Conservation (phyloP, 768 basidiomycete species). For the Mycena kentingensis region DNA sequence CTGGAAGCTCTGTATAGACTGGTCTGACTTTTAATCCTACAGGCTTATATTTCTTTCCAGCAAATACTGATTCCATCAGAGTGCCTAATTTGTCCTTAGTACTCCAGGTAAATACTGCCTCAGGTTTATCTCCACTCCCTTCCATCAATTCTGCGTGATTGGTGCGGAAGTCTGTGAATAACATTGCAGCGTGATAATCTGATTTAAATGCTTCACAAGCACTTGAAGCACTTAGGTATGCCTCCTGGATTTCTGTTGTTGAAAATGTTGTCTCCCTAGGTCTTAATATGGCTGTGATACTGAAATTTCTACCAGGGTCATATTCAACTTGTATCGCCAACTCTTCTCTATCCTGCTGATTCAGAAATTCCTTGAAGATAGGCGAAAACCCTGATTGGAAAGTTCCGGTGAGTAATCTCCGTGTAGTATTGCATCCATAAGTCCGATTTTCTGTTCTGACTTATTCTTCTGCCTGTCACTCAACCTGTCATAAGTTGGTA, state of each 20-base stretch:
- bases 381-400: constrained; percentile 6
- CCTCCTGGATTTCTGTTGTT: constrained; percentile 6
- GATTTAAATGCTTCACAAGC: not conserved
- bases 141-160: not conserved
- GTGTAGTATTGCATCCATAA: constrained; percentile 25
- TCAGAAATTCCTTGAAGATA: constrained; percentile 8
- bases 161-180: constrained; percentile 1
- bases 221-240: constrained; percentile 3
- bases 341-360: constrained; percentile 14
- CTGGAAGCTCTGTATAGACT: constrained; percentile 21
- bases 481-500: not conserved
- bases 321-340: constrained; percentile 3
- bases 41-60: constrained; percentile 26
- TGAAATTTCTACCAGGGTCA: not conserved
- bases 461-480: not conserved
- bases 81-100: not conserved
- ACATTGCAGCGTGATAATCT: not conserved
- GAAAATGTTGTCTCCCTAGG: constrained; percentile 7
- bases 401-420: constrained; percentile 21
- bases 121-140: constrained; percentile 1
- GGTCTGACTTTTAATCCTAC: constrained; percentile 24
- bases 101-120: not conserved
- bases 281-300: constrained; percentile 2
- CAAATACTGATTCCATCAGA: constrained; percentile 7
- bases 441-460: not conserved